These are phyloP conservation scores for Nemania sp. DNA, from an alignment of 2,329 filamentous ascomycete species.

Conservation along the genomic window DNA sequence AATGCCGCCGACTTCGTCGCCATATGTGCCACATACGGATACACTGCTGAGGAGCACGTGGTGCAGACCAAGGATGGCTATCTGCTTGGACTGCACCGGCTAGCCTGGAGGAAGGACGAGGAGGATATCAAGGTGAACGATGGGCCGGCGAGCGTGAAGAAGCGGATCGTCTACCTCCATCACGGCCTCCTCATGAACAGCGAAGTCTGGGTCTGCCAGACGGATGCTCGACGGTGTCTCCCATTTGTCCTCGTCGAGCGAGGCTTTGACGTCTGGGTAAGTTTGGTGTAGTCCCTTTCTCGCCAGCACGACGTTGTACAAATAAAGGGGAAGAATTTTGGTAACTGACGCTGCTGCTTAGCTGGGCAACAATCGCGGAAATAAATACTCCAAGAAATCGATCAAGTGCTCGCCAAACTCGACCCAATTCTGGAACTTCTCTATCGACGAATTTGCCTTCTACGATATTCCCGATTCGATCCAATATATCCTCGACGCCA, in stretches of 20 bases:
- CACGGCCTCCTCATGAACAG: conserved; percentile 98
- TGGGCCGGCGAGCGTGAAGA: conserved; percentile 68
- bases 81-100: conserved; percentile 82
- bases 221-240: conserved; percentile 81
- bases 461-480: conserved; percentile 97
- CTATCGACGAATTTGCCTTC: conserved; percentile 97
- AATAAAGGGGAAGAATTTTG: neutral
- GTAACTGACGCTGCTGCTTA: conserved; percentile 41
- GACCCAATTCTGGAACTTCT: conserved; percentile 91
- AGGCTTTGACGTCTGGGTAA: conserved; percentile 93
- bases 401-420: conserved; percentile 74
- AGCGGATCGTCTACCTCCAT: conserved; percentile 90
- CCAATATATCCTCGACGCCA: conserved; percentile 84
- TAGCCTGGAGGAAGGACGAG: conserved; percentile 82
- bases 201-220: conserved; percentile 95
- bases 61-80: conserved; percentile 95
- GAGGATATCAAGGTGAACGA: conserved; percentile 77
- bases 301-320: too few species aligned
- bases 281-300: conserved; percentile 36
- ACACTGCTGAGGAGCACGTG: conserved; percentile 93
- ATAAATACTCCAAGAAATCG: conserved; percentile 98
- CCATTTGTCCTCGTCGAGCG: conserved; percentile 87
- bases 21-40: conserved; percentile 88
- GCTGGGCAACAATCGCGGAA: conserved; percentile 96
- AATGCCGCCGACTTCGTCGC: conserved; percentile 91